Evolutionary conservation across 2,329 filamentous ascomycete species (phyloP).

Genomic region (Boeremia lycopersici): DNA sequence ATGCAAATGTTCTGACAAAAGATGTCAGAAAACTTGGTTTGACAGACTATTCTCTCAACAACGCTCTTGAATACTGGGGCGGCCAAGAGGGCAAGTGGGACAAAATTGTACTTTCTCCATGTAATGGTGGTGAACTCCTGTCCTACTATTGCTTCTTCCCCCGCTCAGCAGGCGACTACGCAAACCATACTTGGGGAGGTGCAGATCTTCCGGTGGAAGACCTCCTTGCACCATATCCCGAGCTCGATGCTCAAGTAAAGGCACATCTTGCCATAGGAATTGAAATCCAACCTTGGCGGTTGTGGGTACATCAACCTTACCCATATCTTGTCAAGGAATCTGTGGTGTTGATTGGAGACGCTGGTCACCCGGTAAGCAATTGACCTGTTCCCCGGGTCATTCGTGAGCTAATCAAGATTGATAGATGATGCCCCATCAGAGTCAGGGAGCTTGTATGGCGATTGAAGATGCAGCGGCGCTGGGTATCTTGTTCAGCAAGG

Average conservation of each 20-base stretch:
- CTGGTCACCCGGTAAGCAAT: slow-evolving; percentile 63
- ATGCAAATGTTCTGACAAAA: slow-evolving; percentile 68
- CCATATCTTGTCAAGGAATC: slow-evolving; percentile 59
- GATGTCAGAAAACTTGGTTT: slow-evolving; percentile 65
- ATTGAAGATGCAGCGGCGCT: slow-evolving; percentile 69
- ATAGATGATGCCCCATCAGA: slow-evolving; percentile 71
- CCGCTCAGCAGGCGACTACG: slow-evolving; percentile 64
- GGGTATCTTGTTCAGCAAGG: slow-evolving; percentile 63
- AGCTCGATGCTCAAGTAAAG: slow-evolving; percentile 64
- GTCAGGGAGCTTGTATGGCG: slow-evolving; percentile 71
- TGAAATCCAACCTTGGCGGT: slow-evolving; percentile 68
- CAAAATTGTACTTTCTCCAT: slow-evolving; percentile 73
- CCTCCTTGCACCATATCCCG: slow-evolving; percentile 64
- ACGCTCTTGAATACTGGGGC: slow-evolving; percentile 72
- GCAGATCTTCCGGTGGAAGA: slow-evolving; percentile 61
- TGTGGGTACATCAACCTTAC: slow-evolving; percentile 69
- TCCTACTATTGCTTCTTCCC: slow-evolving; percentile 76
- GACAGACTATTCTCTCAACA: slow-evolving; percentile 65
- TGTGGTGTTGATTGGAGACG: slow-evolving; percentile 68
- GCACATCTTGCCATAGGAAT: slow-evolving; percentile 64
- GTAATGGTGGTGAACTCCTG: slow-evolving; percentile 67
- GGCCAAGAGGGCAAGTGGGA: slow-evolving; percentile 66
- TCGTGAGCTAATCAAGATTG: neutral
- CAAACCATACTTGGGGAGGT: slow-evolving; percentile 64
- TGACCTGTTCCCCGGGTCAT: neutral